These are phyloP conservation scores for Asclepias syriaca DNA, from an alignment of 257 asterid genomes.

Conservation along the genomic window DNA sequence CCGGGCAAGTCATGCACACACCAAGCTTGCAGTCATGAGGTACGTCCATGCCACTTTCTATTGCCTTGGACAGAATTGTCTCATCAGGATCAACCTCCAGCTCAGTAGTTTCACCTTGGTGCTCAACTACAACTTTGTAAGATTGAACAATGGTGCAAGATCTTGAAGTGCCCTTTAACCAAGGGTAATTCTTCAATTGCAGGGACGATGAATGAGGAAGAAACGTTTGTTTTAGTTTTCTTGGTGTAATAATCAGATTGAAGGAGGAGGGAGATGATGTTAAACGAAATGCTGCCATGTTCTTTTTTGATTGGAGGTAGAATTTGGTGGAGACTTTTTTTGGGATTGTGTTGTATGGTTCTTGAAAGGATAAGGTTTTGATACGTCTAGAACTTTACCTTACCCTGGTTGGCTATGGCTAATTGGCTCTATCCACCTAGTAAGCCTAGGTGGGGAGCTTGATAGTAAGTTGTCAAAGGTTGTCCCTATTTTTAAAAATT, in stretches of 20 bases:
- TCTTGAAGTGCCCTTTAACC: conserved; percentile 6
- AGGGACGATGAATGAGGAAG: conserved; percentile 11
- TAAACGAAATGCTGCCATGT: conserved; percentile 36
- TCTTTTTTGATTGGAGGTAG: neutral
- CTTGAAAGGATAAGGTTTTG: conserved; percentile 19
- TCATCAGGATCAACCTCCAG: conserved; percentile 78
- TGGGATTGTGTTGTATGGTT: conserved; percentile 11
- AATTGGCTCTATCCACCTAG: no score
- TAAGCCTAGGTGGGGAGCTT: no score
- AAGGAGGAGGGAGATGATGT: conserved; percentile 30
- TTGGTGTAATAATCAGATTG: conserved; percentile 22
- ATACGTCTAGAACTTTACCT: neutral
- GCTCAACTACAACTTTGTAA: conserved; percentile 68
- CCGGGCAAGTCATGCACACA: conserved; percentile 98
- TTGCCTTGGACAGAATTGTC: conserved; percentile 68
- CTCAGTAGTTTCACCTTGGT: conserved; percentile 48
- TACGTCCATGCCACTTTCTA: conserved; percentile 52
- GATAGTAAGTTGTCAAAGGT: no score
- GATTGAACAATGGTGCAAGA: conserved; percentile 26
- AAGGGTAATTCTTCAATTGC: conserved; percentile 12
- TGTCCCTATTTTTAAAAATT: no score
- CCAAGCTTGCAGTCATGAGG: conserved; percentile 97
- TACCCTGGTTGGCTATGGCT: neutral
- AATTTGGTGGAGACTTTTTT: neutral
- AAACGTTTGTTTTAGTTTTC: conserved; percentile 18